Base-by-base conservation (phyloP, 768 basidiomycete species). In the Termitomyces sp. region DNA sequence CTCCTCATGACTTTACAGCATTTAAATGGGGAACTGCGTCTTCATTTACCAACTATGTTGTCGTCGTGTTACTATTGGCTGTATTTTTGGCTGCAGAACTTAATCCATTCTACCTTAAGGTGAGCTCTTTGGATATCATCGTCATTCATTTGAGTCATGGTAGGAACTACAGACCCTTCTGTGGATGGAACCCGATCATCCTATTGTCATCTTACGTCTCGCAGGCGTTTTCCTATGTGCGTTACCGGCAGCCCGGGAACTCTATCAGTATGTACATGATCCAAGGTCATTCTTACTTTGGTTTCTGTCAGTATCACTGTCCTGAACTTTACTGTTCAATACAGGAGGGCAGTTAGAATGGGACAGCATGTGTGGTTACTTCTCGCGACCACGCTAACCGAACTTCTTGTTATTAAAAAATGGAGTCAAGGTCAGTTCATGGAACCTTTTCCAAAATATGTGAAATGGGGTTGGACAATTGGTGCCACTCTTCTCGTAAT, bases 111-210 rank as follows among this genome's bases (percentile, higher is more conserved):
- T 94, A 94, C 72, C 75, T 94, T 42, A 94, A 94, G 80, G 90
- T 87, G 64, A 58, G 72, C 18, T 56, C 24, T 24, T 26, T 54
- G 38, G 20, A 56, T 57, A 32, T 30, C 45, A 40, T 43, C 49
- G 22, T 16, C 47, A 57, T 54, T 58, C 55, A 47, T 40, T 22
- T 49, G 43, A 58, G 30, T 30, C 28, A 32, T 24, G 40, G 50
- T 18, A 20, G 42, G 45, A 47, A 30, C n/a, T 53, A 57, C 65
- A 76, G 78, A 84, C 80, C 70, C 72, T 72, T 64, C 76, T 94
- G 38, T 93, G 92, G 91, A 88, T 94, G 86, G 90, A 93, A 67
- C 92, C 92, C 36, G 87, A 91, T 70, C 92, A 94, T 69, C 92
- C 91, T 12, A 84, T 94, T 61, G 79, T 94, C 51, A 88, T 92